A percentile compares a stretch with the other conserved stretches of the same genome.
Conservation (phyloP, 345 rosid species). For the Syzygium aqueum region DNA sequence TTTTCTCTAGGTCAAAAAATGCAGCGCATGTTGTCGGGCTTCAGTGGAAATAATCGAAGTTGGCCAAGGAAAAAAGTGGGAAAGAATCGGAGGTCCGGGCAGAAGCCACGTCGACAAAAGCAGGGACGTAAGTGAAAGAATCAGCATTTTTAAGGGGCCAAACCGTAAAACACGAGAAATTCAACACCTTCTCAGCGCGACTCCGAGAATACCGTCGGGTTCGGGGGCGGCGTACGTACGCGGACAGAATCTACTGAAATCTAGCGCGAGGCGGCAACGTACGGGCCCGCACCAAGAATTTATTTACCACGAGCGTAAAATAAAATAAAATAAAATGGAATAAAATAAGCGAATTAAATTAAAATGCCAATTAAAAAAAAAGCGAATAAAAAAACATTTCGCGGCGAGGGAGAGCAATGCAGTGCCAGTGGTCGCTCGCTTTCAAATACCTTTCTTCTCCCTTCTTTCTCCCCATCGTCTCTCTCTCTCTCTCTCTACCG, state of each 20-base stretch:
- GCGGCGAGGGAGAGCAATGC: not conserved
- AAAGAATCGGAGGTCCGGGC: not conserved
- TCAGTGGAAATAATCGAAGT: not conserved
- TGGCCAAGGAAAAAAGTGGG: not conserved
- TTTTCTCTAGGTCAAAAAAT: not conserved
- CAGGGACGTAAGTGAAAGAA: not conserved
- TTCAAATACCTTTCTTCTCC: slow-evolving; percentile 1
- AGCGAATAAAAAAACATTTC: accelerated
- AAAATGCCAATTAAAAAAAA: not conserved
- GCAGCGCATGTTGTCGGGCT: not conserved
- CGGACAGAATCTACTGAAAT: not conserved
- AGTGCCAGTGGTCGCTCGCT: not conserved
- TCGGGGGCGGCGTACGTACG: not conserved
- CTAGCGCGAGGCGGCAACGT: not conserved
- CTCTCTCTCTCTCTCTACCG: not conserved
- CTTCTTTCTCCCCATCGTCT: not conserved
- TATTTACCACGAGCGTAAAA: not conserved
- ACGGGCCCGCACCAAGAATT: not conserved
- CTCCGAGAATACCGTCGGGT: not conserved
- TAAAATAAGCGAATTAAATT: not conserved
- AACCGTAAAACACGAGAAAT: not conserved
- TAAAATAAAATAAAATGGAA: not conserved
- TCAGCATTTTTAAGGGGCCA: not conserved
- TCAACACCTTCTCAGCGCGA: not conserved
- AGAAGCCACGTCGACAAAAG: not conserved